These are phyloP conservation scores for Coniferiporia sulphurascens DNA, from an alignment of 1,284 basidiomycete genomes.

Conservation along the genomic window DNA sequence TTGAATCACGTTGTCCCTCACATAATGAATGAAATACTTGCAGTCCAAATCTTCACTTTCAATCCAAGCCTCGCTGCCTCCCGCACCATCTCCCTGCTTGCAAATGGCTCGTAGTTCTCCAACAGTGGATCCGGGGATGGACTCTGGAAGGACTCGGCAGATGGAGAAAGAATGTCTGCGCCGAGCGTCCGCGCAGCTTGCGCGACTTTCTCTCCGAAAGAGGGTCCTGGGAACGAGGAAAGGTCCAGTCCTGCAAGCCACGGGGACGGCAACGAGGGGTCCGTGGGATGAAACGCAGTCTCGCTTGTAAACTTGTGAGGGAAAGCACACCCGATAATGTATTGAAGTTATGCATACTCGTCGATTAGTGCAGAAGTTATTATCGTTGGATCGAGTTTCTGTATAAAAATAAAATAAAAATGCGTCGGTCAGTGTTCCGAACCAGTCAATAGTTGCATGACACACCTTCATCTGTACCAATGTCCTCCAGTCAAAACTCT, in stretches of 20 bases:
- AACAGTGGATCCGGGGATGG: slow-evolving; percentile 41
- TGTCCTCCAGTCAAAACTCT: slow-evolving; percentile 75
- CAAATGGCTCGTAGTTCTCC: slow-evolving; percentile 51
- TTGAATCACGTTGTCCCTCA: not conserved
- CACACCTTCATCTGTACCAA: slow-evolving; percentile 62
- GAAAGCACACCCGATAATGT: not conserved
- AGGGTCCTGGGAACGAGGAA: slow-evolving; percentile 51
- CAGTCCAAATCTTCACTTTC: slow-evolving; percentile 69
- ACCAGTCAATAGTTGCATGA: slow-evolving; percentile 2
- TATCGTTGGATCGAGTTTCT: slow-evolving; percentile 47
- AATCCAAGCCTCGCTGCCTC: slow-evolving; percentile 60
- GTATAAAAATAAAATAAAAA: not conserved
- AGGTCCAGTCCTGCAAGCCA: slow-evolving; percentile 64
- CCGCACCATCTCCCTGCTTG: slow-evolving; percentile 62
- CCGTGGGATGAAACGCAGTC: slow-evolving; percentile 38
- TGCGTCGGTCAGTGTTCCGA: not conserved
- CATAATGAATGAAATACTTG: slow-evolving; percentile 31
- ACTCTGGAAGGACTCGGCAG: slow-evolving; percentile 37
- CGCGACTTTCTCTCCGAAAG: slow-evolving; percentile 47
- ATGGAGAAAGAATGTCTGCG: slow-evolving; percentile 66
- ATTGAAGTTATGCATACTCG: slow-evolving; percentile 37
- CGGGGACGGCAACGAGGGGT: slow-evolving; percentile 33
- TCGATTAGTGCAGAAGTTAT: slow-evolving; percentile 57
- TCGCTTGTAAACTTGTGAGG: slow-evolving; percentile 28
- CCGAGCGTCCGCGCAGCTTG: slow-evolving; percentile 65